These are phyloP conservation scores for Takakia lepidozioides DNA, from an alignment of 225 moss, liverwort and hornwort species.

Conservation along the genomic window DNA sequence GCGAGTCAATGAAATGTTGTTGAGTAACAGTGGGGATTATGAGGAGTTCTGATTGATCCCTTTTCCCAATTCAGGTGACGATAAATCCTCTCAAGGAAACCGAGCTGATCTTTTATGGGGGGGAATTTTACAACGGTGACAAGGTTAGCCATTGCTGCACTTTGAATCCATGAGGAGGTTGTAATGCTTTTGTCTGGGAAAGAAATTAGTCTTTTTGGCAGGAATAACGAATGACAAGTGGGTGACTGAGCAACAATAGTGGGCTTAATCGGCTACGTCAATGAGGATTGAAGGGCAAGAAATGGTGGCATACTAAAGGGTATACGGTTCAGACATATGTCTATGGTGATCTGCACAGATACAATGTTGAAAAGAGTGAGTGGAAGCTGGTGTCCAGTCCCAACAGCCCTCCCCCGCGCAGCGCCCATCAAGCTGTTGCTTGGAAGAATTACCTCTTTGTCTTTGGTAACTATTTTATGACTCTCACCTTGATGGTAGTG, in stretches of 20 bases:
- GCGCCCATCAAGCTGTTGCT: constrained; percentile 82
- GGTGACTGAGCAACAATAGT: no score
- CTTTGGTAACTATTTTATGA: no score
- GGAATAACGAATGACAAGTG: no score
- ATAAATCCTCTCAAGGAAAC: constrained; percentile 65
- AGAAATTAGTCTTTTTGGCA: no score
- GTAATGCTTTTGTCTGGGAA: no score
- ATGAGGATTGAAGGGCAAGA: no score
- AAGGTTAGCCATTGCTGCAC: constrained; percentile 39
- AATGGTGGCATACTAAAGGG: constrained; percentile 26
- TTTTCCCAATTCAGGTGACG: constrained; percentile 39
- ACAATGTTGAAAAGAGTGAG: constrained; percentile 67
- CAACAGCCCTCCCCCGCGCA: constrained; percentile 79
- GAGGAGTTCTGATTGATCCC: constrained; percentile 6
- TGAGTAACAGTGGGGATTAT: no score
- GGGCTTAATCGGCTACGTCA: no score
- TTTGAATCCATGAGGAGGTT: background rate
- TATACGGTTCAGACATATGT: constrained; percentile 61
- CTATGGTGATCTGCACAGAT: constrained; percentile 78
- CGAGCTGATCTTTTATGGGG: constrained; percentile 74
- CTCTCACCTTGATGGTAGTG: no score
- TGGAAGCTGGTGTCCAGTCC: constrained; percentile 88
- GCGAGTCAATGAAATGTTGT: no score
- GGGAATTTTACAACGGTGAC: constrained; percentile 73
- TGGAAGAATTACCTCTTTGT: constrained; percentile 70